Evolutionary conservation across 805 yeast genomes (phyloP), one percentile per base, ranked within the genome.

Genomic region (Vanderwaltozyma tropicalis): DNA sequence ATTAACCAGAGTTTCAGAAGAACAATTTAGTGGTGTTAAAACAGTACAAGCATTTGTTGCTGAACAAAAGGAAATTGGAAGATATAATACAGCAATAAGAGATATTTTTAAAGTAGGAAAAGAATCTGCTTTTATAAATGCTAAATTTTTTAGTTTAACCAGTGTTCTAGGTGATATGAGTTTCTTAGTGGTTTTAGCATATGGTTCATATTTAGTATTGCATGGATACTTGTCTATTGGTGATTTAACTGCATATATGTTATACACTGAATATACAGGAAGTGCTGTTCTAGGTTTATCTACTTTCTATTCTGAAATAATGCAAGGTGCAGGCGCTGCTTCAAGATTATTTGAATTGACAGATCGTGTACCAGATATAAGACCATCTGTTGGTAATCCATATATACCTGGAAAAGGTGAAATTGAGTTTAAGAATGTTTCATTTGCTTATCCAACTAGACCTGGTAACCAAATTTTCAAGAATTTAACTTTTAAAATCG

Each of bases 251-350:
- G 86, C 95, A 18, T 89, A 86, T 59, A 80, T 89, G 79, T 76
- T 89, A 76, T 89, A 92, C 61, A 87, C 96, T 0, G 86, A 86
- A n/a, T 92, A 84, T 57, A 81, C 96, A 1, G 96, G 96, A 1
- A 71, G 82, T 25, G 81, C 96, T 5, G 83, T 89, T 37, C 83
- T 82, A 57, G 95, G 96, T 0, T 57, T 89, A n/a, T 89, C 96
- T 0, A 81, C 83, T 44, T 89, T 92, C 55, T 92, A 88, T 55
- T 80, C 95, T 1, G 98, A 92, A 58, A 65, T 92, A 41, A 92
- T 92, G 98, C 92, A 92, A 64, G 97, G 96, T 38, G 83, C 86
- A 8, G 98, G 98, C 39, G 97, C 97, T 1, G 94, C 97, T 0
- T 78, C 89, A 38, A 70, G 98, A 46, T 67, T 89, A 27, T 89